Evolutionary conservation across 176 grass and related monocot species (phyloP), one percentile per base, ranked within the genome.

Genomic region (Neostapfia colusana): DNA sequence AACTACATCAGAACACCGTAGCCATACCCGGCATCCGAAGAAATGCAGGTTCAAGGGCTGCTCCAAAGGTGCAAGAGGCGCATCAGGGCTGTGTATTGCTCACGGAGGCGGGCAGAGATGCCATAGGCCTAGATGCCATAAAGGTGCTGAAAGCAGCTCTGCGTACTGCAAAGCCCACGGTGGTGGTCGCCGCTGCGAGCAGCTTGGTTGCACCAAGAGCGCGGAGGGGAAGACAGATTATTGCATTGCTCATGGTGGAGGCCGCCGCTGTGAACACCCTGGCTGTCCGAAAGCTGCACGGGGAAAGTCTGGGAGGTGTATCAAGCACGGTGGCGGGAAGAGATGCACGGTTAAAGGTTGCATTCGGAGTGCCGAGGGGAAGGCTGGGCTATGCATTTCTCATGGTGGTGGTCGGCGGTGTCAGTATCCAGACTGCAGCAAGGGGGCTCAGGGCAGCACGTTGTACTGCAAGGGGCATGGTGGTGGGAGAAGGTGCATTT

Each of bases 91-190:
- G 39, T 90, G 88, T 10, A 90, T 90, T 73, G 81, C 88, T 72
- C 88, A 90, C 60, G 88, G 88, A 81, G 88, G 88, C 0, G 88
- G 88, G n/a, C 81, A 87, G 28, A 76, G 88, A 75, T 90, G 88
- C 46, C 88, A 90, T 50, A 90, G 77, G 44, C 66, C 76, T 62
- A 84, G 88, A 49, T 90, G 88, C 84, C 67, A 84, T 51, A 90
- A 87, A 72, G 88, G 88, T 46, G 84, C 88, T 0, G 88, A 90
- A 69, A 87, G 88, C 76, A 86, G 84, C 37, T 84, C 88, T 15
- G 84, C 81, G 0, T 90, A 84, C 38, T 90, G 88, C 77, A 90
- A 90, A 51, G 84, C 88, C 41, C 88, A 90, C 24, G 88, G 88
- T 3, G 88, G 88, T 48, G 88, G 88, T 51, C 59, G 76, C 26